Base-by-base conservation (phyloP, 495 filamentous ascomycete species). In the Hamigera avellanea region DNA sequence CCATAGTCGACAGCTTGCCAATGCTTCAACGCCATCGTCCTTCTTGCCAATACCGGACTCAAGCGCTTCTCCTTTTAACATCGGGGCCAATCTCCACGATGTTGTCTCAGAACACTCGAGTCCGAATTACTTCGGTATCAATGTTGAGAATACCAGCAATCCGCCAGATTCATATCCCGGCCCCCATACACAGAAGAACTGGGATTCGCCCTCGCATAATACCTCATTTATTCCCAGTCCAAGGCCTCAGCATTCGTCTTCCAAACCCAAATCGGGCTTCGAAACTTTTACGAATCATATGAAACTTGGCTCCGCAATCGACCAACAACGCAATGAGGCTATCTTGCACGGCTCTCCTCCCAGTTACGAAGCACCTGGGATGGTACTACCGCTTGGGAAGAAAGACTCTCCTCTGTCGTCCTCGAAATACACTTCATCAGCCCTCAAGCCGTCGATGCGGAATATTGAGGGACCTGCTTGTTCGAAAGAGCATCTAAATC, bases 61-160 rank as follows among this genome's bases (percentile, higher is more conserved):
- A 28, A 35, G 48, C 48, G 44, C 49, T 45, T 63, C 61, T 62
- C 61, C 48, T 54, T 62, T 59, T 57, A 57, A 54, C 13, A 17
- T 35, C 62, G 66, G 54, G 45, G 49, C 39, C 52, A 59, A 39
- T 45, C 61, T 40, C 46, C 62, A 27, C 54, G 57, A 50, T 44
- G 49, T 41, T 59, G 57, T n/a, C 52, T 52, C 36, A 39, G 62
- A 57, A 44, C 56, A 69, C 5, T 53, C 79, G 14, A 85, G 81
- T 50, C 80, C 84, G 14, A 85, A 80, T 51, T 94, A 95, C 56
- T 95, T 95, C 45, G 80, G 79, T 31, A 67, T 91, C 32, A 61
- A 67, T 19, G 59, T 82, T 35, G 81, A 89, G 28, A 64, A 72
- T 19, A 40, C 57, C 15, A 63, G 48, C 32, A 78, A 82, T 43